These are phyloP conservation scores for Kwoniella shivajii DNA, from an alignment of 1,284 basidiomycete genomes.

Conservation along the genomic window DNA sequence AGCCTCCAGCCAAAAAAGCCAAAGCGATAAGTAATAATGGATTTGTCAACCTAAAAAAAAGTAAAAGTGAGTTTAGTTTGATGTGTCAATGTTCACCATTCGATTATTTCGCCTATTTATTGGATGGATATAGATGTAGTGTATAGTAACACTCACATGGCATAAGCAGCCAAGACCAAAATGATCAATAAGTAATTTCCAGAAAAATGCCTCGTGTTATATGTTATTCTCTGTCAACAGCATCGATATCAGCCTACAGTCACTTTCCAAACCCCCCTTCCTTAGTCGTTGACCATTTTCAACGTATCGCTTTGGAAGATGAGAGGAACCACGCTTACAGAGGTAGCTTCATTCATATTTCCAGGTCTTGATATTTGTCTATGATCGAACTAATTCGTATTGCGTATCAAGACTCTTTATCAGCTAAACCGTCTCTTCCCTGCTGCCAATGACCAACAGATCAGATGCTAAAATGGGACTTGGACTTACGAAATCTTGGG, in stretches of 20 bases:
- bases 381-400: constrained; percentile 67
- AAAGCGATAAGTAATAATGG: constrained; percentile 78
- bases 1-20: constrained; percentile 86
- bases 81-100: background rate
- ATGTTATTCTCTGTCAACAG: constrained; percentile 70
- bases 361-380: constrained; percentile 75
- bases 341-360: constrained; percentile 64
- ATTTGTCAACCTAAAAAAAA: constrained; percentile 63
- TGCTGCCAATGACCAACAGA: too few relatives aligned
- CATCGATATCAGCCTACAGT: background rate
- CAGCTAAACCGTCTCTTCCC: background rate
- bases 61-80: background rate
- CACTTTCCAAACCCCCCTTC: background rate
- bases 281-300: background rate
- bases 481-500: constrained; percentile 45
- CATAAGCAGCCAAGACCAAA: constrained; percentile 79
- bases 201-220: constrained; percentile 91
- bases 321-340: constrained; percentile 24
- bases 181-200: constrained; percentile 89
- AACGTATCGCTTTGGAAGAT: background rate
- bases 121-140: background rate
- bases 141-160: constrained; percentile 65
- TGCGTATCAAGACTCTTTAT: too few relatives aligned
- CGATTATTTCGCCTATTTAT: background rate
- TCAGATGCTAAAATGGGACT: too few relatives aligned